Evolutionary conservation across 129 eudicot genomes (phyloP).

Genomic region (Oenanthe sinensis): DNA sequence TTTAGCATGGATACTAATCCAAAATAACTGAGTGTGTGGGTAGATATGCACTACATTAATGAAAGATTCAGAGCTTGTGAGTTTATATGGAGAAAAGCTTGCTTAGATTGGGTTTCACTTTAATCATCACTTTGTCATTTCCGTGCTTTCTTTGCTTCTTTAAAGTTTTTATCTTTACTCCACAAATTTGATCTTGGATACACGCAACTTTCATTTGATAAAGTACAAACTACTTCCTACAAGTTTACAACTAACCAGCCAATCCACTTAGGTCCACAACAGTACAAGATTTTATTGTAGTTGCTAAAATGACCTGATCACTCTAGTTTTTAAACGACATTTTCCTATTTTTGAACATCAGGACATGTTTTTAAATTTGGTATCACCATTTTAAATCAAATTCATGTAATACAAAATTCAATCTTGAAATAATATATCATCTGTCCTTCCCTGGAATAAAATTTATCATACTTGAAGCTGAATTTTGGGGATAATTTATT

Average conservation of each 20-base stretch:
- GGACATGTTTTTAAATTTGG: no score
- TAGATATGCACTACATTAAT: slow-evolving; percentile 1
- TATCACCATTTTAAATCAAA: no score
- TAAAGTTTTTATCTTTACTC: neutral
- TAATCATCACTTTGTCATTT: slow-evolving; percentile 8
- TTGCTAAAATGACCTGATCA: neutral
- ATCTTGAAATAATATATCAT: no score
- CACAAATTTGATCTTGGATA: neutral
- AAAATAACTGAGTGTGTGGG: neutral
- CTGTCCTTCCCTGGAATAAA: no score
- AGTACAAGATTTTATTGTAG: neutral
- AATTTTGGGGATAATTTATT: neutral
- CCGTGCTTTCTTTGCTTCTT: slow-evolving; percentile 9
- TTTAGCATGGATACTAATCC: neutral
- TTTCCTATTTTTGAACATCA: no score
- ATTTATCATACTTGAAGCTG: no score
- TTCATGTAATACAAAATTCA: no score
- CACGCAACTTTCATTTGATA: neutral
- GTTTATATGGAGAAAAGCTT: neutral
- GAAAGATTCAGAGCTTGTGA: neutral
- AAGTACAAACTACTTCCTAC: neutral
- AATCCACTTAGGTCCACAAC: neutral
- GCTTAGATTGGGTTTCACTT: neutral
- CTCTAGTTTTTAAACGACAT: no score
- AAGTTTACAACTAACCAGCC: neutral